These are phyloP conservation scores for Coprinellus micaceus DNA, from an alignment of 768 basidiomycete species.

Conservation along the genomic window DNA sequence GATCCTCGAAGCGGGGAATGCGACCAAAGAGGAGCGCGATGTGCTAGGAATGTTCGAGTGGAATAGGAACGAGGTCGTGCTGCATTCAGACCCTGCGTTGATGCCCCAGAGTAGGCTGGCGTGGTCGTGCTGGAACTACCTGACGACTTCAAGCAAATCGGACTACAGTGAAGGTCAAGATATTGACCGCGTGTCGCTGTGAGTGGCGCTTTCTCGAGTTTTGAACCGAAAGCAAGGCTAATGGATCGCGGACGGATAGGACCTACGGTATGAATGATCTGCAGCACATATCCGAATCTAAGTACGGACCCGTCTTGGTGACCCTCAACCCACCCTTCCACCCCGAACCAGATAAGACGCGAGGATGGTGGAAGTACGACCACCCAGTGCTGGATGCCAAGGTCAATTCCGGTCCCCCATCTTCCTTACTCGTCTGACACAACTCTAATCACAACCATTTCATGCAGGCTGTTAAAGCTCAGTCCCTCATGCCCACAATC, in stretches of 20 bases:
- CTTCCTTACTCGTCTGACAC: neutral
- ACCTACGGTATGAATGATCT: conserved; percentile 74
- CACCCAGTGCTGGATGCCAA: conserved; percentile 63
- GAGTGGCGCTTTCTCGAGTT: conserved; percentile 21
- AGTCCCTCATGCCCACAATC: conserved; percentile 49
- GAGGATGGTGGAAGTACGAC: conserved; percentile 57
- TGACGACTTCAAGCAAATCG: conserved; percentile 15
- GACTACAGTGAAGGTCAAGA: conserved; percentile 35
- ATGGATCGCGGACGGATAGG: neutral
- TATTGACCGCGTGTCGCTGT: conserved; percentile 61
- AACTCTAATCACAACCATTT: neutral
- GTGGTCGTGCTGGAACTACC: conserved; percentile 81
- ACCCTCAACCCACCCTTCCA: conserved; percentile 73
- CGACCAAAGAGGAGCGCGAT: conserved; percentile 48
- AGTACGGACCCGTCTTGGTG: conserved; percentile 61
- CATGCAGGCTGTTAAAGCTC: conserved; percentile 49
- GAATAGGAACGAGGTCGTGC: conserved; percentile 62
- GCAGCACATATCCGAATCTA: conserved; percentile 56
- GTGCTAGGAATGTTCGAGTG: conserved; percentile 60
- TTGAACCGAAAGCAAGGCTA: neutral
- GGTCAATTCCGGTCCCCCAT: conserved; percentile 26
- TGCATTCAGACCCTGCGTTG: conserved; percentile 64
- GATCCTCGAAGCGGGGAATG: conserved; percentile 47
- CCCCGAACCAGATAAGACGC: conserved; percentile 41
- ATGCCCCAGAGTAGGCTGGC: conserved; percentile 61